These are phyloP conservation scores for Clonostachys sp. DNA, from an alignment of 2,329 filamentous ascomycete species.

Conservation along the genomic window DNA sequence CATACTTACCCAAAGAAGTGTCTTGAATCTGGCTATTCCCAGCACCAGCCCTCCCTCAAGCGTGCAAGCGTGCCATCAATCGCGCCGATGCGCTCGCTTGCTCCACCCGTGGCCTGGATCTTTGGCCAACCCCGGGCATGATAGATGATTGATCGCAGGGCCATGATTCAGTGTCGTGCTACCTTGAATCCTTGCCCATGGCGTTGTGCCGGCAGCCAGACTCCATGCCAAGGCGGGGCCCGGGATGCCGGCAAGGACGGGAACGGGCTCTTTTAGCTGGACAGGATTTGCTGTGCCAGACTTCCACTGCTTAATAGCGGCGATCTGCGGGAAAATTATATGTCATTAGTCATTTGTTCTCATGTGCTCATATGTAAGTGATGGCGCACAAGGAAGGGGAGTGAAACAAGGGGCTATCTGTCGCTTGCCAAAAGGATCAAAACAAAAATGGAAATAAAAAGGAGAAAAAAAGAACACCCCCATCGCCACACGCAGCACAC, in stretches of 20 bases:
- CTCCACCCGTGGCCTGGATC: not conserved
- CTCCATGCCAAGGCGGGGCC: no score
- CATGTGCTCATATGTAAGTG: not conserved
- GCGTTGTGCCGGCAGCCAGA: no score
- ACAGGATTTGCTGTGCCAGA: no score
- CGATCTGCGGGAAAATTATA: conserved; percentile 4
- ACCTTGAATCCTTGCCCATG: no score
- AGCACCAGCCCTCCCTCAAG: no score
- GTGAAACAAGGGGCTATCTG: not conserved
- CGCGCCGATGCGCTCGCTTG: not conserved
- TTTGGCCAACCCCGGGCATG: not conserved
- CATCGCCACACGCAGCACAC: no score
- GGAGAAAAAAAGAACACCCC: not conserved
- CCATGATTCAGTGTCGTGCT: no score
- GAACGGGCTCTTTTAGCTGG: not conserved
- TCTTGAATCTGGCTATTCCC: no score
- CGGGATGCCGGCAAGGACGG: no score
- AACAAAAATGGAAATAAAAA: not conserved
- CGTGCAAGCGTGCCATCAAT: not conserved
- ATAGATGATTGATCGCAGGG: not conserved
- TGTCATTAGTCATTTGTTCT: conserved; percentile 3
- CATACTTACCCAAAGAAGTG: no score
- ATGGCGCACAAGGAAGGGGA: not conserved
- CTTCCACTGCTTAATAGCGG: conserved; percentile 4
- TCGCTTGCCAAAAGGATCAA: not conserved